Base-by-base conservation (phyloP, 768 basidiomycete genomes). In the Collybia mongolica region DNA sequence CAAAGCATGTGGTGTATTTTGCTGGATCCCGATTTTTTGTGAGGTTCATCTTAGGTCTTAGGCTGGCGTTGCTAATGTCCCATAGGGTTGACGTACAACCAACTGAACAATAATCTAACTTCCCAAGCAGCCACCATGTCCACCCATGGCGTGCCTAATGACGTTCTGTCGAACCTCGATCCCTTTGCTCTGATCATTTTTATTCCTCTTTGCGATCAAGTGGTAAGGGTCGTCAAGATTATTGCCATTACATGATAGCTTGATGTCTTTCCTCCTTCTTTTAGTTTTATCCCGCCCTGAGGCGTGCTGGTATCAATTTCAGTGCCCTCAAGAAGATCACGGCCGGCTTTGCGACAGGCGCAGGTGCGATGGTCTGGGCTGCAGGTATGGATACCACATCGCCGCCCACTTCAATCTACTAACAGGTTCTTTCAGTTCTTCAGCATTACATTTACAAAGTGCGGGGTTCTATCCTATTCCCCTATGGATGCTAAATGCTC, bases 81-180 rank as follows among this genome's bases (percentile, higher is more conserved):
- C 35, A 17, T 32, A 87, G 84, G 87, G 87, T 77, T 90, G 43
- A 77, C 85, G 0, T 89, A 90, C 66, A 87, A 85, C 62, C 89
- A 91, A 61, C 59, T 91, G 47, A 83, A 85, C 70, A 88, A 84
- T 69, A 91, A 90, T 62, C 58, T 91, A 64, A 82, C 80, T 0
- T 89, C 89, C 3, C 87, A 89, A 65, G 89, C 89, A 18, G 88
- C 87, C 2, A 84, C 84, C 0, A 89, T 91, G 89, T 63, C 63
- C 6, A 82, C 83, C 0, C 71, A 88, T 54, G 85, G 86, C 41
- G 43, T 86, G 24, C 88, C 88, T 5, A 91, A 91, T 55, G 89
- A 91, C 55, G 74, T 91, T 36, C 64, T 91, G 50, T 87, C 86
- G 46, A 91, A 90, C 65, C 71, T 90, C 44, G 86, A 91, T 57